phyloP scores from a whole-genome alignment of 1,139 yeast species.

The Protomyces macrosporus region DNA sequence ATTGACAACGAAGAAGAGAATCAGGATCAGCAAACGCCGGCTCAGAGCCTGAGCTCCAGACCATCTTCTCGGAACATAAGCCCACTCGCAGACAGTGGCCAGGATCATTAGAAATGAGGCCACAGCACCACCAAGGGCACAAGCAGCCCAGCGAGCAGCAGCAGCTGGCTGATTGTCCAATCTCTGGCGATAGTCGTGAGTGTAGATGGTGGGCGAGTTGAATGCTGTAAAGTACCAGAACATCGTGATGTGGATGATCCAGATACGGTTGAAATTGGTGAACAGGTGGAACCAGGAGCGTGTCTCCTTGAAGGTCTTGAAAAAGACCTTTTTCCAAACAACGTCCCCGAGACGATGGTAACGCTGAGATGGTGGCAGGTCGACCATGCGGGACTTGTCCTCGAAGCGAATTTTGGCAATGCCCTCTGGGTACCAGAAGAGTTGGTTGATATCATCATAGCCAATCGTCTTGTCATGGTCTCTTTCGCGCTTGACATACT shows the following conservation, averaged over 20 bases:
- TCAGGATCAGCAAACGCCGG: slow-evolving; percentile 74
- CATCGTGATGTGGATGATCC: slow-evolving; percentile 85
- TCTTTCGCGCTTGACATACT: slow-evolving; percentile 92
- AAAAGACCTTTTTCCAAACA: slow-evolving; percentile 85
- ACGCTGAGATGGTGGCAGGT: slow-evolving; percentile 83
- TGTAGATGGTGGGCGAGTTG: slow-evolving; percentile 86
- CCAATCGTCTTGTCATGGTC: slow-evolving; percentile 94
- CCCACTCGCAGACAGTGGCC: slow-evolving; percentile 92
- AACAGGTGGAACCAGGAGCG: slow-evolving; percentile 97
- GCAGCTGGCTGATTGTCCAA: slow-evolving; percentile 77
- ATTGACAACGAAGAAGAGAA: slow-evolving; percentile 62
- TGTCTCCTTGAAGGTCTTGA: slow-evolving; percentile 92
- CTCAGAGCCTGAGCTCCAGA: slow-evolving; percentile 97
- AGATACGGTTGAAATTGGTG: slow-evolving; percentile 94
- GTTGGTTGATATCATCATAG: slow-evolving; percentile 96
- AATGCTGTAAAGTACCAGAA: slow-evolving; percentile 94
- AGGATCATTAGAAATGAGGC: slow-evolving; percentile 74
- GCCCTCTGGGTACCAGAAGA: slow-evolving; percentile 99
- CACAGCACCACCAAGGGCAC: slow-evolving; percentile 86
- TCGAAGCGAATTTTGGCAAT: slow-evolving; percentile 83
- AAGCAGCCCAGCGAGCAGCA: slow-evolving; percentile 87
- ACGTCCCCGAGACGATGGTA: slow-evolving; percentile 86
- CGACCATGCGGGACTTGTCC: slow-evolving; percentile 88
- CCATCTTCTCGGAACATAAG: slow-evolving; percentile 96
- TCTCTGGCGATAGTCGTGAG: slow-evolving; percentile 77